Base-by-base conservation (phyloP, 345 rosid species). In the Brassica carinata region DNA sequence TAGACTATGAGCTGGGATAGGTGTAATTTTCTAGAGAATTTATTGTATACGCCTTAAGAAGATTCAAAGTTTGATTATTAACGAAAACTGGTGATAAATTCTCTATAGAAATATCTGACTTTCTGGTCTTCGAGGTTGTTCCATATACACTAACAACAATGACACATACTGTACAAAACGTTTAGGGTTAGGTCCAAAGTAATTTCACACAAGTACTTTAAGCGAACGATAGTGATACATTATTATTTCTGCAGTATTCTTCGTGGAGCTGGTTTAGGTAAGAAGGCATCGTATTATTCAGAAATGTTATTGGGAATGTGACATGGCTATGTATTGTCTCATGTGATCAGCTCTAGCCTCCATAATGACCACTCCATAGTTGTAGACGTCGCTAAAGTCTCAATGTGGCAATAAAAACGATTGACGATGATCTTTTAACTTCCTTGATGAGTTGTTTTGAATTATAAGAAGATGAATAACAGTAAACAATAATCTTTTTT, bases 351-450 rank as follows among this genome's bases (percentile, higher is more conserved):
- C 10, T 69, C 36, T 23, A 48, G 18, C 57, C 57, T 51, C 18
- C 17, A 51, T 27, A 14, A 69, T 1, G 26, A 45, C n/a, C 4
- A 48, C 61, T 26, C 61, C 51, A 9, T 3, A 69, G 1, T 33
- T 69, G 10, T 13, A 69, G 5, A 51, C 61, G 7, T 59, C 14
- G 7, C 53, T 36, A 36, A 17, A 17, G 5, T 23, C 29, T 43
- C n/a, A 31, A 29, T 14, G 73, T 45, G 36, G 38, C 73, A 69
- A 51, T 36, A 69, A 8, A 51, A 53, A 51, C 68, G 19, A 64
- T 7, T 64, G 68, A 64, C 38, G 40, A 69, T 71, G 64, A 53
- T 71, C 27, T 71, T 8, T 53, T 53, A 70, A 29, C 63, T 8
- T 15, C 9, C 6, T 11, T 5, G 69, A 53, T 70, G 73, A 27